phyloP scores from a whole-genome alignment of 2,329 filamentous ascomycete genomes.

The Juglanconis juglandina region DNA sequence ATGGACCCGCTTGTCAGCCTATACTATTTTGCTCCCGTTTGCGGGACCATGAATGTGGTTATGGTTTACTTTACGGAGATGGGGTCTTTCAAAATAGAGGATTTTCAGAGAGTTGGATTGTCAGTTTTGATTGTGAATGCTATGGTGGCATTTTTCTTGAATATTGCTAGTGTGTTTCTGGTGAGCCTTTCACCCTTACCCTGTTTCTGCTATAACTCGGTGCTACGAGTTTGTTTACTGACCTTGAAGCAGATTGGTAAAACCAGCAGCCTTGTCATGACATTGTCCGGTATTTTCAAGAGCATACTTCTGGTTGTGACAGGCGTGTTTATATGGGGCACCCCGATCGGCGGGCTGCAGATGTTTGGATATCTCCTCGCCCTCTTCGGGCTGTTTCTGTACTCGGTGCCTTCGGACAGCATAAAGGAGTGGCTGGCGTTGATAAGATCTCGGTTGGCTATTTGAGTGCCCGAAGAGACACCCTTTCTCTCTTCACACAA shows the following conservation, averaged over 20 bases:
- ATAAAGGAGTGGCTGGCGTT: conserved; percentile 15
- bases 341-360: conserved; percentile 67
- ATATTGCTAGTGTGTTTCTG: conserved; percentile 81
- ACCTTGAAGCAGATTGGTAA: conserved; percentile 68
- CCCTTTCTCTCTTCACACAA: background rate
- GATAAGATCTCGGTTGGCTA: background rate
- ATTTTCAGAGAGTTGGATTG: conserved; percentile 64
- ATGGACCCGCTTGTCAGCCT: conserved; percentile 87
- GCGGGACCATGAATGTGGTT: conserved; percentile 74
- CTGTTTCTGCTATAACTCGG: background rate
- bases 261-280: conserved; percentile 82
- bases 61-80: conserved; percentile 69
- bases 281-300: conserved; percentile 81
- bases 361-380: conserved; percentile 76
- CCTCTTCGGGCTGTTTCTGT: conserved; percentile 46
- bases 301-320: conserved; percentile 77
- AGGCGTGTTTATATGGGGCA: conserved; percentile 76
- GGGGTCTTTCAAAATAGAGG: conserved; percentile 60
- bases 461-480: background rate
- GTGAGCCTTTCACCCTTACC: conserved; percentile 46
- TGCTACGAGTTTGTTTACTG: conserved; percentile 8
- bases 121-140: conserved; percentile 65
- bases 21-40: conserved; percentile 87
- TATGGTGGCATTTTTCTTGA: conserved; percentile 74
- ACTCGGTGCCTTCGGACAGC: conserved; percentile 41